Evolutionary conservation across 1,139 yeast genomes (phyloP), one percentile per base, ranked within the genome.

Genomic region (Sugiyamaella pinicola): DNA sequence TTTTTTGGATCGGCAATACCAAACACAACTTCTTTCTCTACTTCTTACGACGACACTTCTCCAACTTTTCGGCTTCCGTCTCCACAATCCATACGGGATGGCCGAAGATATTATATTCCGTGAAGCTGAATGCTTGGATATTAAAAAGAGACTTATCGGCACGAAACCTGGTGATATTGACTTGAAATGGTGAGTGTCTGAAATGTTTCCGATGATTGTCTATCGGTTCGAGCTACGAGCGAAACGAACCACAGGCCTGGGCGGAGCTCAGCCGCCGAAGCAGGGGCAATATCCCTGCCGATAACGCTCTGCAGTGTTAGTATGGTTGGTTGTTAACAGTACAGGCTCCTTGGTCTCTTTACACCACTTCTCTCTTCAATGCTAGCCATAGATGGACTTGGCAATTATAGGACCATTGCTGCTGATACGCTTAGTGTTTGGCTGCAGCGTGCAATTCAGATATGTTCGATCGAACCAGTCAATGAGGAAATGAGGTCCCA

Each of bases 391-490:
- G 63, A 65, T 3, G 76, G 72, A 1, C 53, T 65, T 1, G 70
- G 68, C 6, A 57, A 58, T 9, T 68, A 64, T 50, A 70, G 82
- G 52, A 71, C 80, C 0, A 38, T 74, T 1, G 74, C 82, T 17
- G 78, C 82, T 40, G 95, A 87, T 61, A 74, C 85, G 0, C 63
- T 86, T 37, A 73, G 87, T 0, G 74, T 87, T 1, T 86, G 91
- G 83, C 62, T 84, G 2, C 74, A 81, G 19, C 72, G 95, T 57
- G 70, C 79, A n/a, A 52, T 65, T 2, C 82, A 79, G 57, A 53
- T 70, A 21, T 41, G 52, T 31, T 18, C 41, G 15, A 40, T 47
- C 34, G 52, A 53, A 17, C 19, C 47, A 15, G 18, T 21, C 42
- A 8, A 24, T 33, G 22, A 12, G 2, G 33, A 22, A 13, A 12